Evolutionary conservation across 495 filamentous ascomycete genomes (phyloP).

Genomic region (Neurospora tetrasperma): DNA sequence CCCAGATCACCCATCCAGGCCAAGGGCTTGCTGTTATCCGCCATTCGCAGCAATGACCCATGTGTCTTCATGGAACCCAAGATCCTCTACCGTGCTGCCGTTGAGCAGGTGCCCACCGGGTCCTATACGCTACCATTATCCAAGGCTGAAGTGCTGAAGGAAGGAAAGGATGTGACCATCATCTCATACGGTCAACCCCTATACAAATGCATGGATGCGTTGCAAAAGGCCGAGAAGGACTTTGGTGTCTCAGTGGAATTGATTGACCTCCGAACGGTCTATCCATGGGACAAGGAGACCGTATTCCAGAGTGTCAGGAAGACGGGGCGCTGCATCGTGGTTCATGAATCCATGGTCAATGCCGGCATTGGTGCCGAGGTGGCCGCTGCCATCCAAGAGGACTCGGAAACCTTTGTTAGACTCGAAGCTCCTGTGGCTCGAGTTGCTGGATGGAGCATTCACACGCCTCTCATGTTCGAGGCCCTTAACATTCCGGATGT

Average conservation of each 20-base stretch:
- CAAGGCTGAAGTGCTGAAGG: constrained; percentile 80
- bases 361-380: constrained; percentile 91
- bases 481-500: constrained; percentile 85
- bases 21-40: constrained; percentile 78
- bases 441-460: constrained; percentile 86
- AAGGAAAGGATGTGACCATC: constrained; percentile 75
- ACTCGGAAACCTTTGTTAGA: constrained; percentile 65
- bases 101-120: constrained; percentile 83
- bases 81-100: constrained; percentile 84
- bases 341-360: constrained; percentile 94
- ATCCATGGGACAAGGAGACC: constrained; percentile 87
- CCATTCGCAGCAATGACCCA: constrained; percentile 76
- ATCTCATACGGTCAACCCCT: constrained; percentile 88
- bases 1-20: constrained; percentile 85
- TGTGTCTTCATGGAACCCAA: constrained; percentile 97
- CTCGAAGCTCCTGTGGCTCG: constrained; percentile 89
- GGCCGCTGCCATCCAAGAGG: constrained; percentile 82
- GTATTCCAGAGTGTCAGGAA: constrained; percentile 78
- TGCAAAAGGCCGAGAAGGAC: constrained; percentile 70
- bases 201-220: constrained; percentile 75
- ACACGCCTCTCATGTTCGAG: constrained; percentile 75
- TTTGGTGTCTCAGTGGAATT: constrained; percentile 74
- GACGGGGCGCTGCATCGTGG: constrained; percentile 83
- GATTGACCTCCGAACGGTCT: constrained; percentile 84
- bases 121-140: constrained; percentile 78